Evolutionary conservation across 179 eudicot species (phyloP).

Genomic region (Beta corolliflora): DNA sequence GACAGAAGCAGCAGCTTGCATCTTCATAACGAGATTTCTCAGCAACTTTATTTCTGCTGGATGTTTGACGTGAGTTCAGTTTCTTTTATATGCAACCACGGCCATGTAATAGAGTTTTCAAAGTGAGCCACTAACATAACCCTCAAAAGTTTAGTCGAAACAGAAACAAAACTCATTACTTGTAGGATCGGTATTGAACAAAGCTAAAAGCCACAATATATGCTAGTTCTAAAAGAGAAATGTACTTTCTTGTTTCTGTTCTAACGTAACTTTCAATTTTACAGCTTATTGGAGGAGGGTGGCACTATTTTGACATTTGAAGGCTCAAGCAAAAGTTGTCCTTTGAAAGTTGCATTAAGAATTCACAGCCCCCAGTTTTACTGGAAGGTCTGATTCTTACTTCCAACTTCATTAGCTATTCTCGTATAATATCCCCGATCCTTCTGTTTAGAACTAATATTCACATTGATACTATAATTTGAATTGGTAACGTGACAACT

Average conservation of each 20-base stretch:
- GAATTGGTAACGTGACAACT: background rate
- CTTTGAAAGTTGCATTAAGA: conserved; percentile 53
- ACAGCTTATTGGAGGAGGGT: conserved; percentile 84
- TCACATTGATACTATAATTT: background rate
- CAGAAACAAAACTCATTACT: background rate
- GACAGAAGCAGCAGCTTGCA: conserved; percentile 69
- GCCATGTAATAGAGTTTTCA: too few species aligned
- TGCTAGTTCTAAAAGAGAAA: background rate
- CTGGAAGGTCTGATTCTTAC: conserved; percentile 66
- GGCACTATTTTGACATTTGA: conserved; percentile 70
- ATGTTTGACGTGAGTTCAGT: conserved; percentile 65
- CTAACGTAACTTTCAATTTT: background rate
- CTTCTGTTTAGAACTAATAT: background rate
- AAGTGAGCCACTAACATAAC: too few species aligned
- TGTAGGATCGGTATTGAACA: background rate
- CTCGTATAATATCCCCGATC: background rate
- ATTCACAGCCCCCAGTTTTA: conserved; percentile 83
- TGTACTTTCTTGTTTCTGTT: too few species aligned
- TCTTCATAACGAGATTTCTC: conserved; percentile 71
- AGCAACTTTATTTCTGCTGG: conserved; percentile 61
- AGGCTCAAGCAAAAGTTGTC: conserved; percentile 52
- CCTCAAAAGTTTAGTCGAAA: too few species aligned
- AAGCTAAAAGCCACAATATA: background rate
- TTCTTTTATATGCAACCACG: background rate
- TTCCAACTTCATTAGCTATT: background rate